These are phyloP conservation scores for Perkinsus marinus DNA, from an alignment of 169 alveolate genomes.

Conservation along the genomic window DNA sequence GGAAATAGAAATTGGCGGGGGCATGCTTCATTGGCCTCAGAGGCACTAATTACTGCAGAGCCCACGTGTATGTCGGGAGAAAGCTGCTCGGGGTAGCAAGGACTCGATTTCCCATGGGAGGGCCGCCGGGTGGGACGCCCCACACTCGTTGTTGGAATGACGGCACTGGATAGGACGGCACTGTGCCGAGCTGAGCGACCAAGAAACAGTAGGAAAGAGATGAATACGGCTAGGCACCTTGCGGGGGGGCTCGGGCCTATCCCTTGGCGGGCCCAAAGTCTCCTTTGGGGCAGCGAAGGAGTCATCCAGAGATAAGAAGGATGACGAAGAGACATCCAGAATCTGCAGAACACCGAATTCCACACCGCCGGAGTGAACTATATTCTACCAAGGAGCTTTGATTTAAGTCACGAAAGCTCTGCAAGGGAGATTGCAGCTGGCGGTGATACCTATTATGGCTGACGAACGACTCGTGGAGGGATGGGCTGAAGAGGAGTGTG, in stretches of 20 bases:
- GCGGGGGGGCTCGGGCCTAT: too few relatives aligned
- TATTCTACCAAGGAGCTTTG: neutral
- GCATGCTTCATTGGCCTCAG: too few relatives aligned
- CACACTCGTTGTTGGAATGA: too few relatives aligned
- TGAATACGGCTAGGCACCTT: too few relatives aligned
- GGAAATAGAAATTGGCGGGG: too few relatives aligned
- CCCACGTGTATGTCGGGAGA: too few relatives aligned
- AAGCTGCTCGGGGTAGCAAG: too few relatives aligned
- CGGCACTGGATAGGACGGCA: too few relatives aligned
- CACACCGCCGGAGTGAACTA: neutral
- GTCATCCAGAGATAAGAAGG: neutral
- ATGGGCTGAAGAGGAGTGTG: neutral
- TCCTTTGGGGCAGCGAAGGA: neutral
- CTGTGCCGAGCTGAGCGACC: too few relatives aligned
- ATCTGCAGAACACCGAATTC: neutral
- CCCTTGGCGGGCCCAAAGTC: neutral
- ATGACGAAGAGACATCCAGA: neutral
- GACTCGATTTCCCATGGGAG: neutral
- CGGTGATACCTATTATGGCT: neutral
- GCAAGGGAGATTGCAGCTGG: neutral
- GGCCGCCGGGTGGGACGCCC: neutral
- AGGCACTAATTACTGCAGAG: too few relatives aligned
- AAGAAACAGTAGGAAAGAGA: too few relatives aligned
- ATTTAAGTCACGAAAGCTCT: neutral
- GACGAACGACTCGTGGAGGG: neutral